phyloP scores from a whole-genome alignment of 768 basidiomycete species.

The Macrolepiota fuliginosa region DNA sequence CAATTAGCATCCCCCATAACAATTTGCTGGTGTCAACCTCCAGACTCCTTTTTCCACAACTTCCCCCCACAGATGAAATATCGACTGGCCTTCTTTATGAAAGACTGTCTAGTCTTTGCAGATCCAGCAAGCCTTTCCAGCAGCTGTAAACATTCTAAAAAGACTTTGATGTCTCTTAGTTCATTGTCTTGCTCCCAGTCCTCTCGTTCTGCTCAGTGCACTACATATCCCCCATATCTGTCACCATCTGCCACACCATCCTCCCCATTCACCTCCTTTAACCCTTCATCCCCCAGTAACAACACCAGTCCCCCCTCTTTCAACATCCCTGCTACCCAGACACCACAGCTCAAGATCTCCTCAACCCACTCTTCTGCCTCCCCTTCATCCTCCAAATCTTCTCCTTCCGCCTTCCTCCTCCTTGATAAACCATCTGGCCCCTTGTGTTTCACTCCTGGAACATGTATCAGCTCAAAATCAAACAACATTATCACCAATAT shows the following conservation, averaged over 20 bases:
- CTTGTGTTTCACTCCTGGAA: slow-evolving; percentile 29
- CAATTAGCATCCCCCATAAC: slow-evolving; percentile 13
- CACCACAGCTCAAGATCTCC: slow-evolving; percentile 8
- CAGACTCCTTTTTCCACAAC: slow-evolving; percentile 21
- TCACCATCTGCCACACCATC: background rate
- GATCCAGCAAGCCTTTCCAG: background rate
- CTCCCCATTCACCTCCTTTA: background rate
- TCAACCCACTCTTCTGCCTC: slow-evolving; percentile 28
- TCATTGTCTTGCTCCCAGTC: background rate
- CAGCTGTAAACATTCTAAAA: slow-evolving; percentile 1
- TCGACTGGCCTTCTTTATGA: background rate
- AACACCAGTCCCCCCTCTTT: background rate
- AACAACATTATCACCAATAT: slow-evolving; percentile 36
- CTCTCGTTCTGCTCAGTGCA: background rate
- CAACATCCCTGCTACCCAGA: background rate
- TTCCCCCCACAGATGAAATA: slow-evolving; percentile 9
- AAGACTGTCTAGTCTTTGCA: slow-evolving; percentile 3
- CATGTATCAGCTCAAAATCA: slow-evolving; percentile 33
- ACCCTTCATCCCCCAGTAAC: background rate
- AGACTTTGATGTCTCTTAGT: slow-evolving; percentile 3
- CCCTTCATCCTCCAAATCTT: background rate
- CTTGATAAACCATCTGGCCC: slow-evolving; percentile 39
- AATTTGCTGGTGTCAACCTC: slow-evolving; percentile 22
- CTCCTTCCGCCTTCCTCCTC: slow-evolving; percentile 14
- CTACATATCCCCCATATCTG: too few relatives aligned